phyloP scores from a whole-genome alignment of 441 rosid species.

The Omphalea diandra region DNA sequence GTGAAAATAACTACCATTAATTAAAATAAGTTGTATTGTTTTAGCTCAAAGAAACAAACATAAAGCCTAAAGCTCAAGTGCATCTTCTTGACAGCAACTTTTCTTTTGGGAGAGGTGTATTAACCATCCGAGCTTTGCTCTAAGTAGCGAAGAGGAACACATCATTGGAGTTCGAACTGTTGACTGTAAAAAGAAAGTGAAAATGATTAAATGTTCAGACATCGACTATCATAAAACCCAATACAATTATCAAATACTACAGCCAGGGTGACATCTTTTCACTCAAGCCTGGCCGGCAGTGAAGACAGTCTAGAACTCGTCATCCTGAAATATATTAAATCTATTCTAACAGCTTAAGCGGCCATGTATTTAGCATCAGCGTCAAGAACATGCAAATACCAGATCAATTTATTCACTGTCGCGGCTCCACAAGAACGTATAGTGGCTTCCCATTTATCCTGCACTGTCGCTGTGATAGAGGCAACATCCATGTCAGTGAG shows the following conservation, averaged over 20 bases:
- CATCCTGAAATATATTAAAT: too few relatives aligned
- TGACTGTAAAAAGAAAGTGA: neutral
- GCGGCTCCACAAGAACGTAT: slow-evolving; percentile 92
- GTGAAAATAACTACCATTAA: neutral
- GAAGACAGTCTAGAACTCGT: too few relatives aligned
- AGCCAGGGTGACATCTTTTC: too few relatives aligned
- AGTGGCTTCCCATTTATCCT: slow-evolving; percentile 87
- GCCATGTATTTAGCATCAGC: neutral
- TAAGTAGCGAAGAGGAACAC: neutral
- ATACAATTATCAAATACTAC: too few relatives aligned
- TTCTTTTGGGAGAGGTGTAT: neutral
- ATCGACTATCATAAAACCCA: too few relatives aligned
- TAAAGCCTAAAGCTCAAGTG: neutral
- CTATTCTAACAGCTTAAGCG: too few relatives aligned
- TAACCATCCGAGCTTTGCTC: neutral
- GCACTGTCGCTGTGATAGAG: slow-evolving; percentile 54
- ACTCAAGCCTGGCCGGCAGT: too few relatives aligned
- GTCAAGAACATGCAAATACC: neutral
- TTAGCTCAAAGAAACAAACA: neutral
- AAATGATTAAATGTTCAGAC: too few relatives aligned
- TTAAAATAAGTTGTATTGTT: neutral
- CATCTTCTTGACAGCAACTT: neutral
- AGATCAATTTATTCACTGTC: slow-evolving; percentile 21
- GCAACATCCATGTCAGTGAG: neutral
- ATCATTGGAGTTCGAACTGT: neutral